phyloP scores from a whole-genome alignment of 2,329 filamentous ascomycete species.

The Cadophora malorum region DNA sequence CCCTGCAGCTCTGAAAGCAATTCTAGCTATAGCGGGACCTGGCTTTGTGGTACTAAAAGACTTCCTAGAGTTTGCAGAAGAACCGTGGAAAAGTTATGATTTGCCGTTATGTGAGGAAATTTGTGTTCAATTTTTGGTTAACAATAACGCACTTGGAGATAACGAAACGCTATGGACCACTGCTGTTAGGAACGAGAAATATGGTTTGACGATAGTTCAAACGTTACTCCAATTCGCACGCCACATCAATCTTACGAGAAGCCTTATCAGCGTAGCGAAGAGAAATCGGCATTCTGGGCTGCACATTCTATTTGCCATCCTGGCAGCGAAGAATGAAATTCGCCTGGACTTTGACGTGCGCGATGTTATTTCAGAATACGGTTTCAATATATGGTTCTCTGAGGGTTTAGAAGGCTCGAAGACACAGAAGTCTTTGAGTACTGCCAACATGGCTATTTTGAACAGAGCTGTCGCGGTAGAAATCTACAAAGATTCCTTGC shows the following conservation, averaged over 20 bases:
- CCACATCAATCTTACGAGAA: background rate
- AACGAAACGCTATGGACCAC: background rate
- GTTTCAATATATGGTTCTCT: background rate
- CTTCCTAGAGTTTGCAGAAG: background rate
- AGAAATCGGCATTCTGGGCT: background rate
- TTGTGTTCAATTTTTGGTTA: background rate
- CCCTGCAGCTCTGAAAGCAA: background rate
- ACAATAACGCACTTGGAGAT: background rate
- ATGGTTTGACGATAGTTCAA: background rate
- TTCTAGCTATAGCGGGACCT: background rate
- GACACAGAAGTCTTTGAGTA: background rate
- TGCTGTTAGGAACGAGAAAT: background rate
- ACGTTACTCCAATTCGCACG: background rate
- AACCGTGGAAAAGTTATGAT: background rate
- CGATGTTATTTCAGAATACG: background rate
- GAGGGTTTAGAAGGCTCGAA: background rate
- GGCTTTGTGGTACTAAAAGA: background rate
- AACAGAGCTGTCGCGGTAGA: background rate
- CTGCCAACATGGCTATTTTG: background rate
- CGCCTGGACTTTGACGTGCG: background rate
- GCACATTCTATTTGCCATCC: background rate
- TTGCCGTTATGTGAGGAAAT: background rate
- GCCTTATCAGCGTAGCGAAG: background rate
- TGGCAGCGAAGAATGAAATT: background rate
- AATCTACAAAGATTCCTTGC: background rate